These are phyloP conservation scores for Solanum paucissectum DNA, from an alignment of 257 asterid species.

Conservation along the genomic window DNA sequence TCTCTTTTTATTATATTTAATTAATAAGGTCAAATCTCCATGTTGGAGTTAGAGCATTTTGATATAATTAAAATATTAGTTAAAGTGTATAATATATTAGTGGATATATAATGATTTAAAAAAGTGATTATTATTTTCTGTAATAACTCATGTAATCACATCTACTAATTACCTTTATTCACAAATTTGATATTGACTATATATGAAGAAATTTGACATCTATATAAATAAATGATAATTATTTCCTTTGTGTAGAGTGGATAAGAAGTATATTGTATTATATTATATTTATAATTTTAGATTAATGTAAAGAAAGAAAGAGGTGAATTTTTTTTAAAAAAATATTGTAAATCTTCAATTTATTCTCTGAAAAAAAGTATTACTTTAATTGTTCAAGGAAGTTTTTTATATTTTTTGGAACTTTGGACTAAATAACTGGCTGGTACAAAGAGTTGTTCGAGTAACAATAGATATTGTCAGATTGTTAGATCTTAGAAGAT, in stretches of 20 bases:
- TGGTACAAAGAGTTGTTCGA: neutral
- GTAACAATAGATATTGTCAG: neutral
- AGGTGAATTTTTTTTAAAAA: neutral
- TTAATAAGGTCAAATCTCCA: neutral
- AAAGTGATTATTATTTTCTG: neutral
- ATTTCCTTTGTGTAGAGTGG: too few species aligned
- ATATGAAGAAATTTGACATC: too few species aligned
- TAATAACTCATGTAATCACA: neutral
- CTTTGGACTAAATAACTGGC: neutral
- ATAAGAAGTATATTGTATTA: too few species aligned
- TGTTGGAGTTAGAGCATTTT: neutral
- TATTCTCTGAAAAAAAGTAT: too few species aligned
- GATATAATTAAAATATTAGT: neutral
- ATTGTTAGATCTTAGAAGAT: neutral
- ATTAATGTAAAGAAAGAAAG: too few species aligned
- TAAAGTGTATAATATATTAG: neutral
- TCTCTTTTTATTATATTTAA: neutral
- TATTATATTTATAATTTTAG: neutral
- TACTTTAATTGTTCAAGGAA: neutral
- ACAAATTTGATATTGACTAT: too few species aligned
- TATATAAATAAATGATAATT: too few species aligned
- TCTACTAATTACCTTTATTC: neutral
- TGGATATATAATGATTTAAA: neutral
- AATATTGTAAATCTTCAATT: too few species aligned
- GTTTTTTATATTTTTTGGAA: neutral